phyloP scores from a whole-genome alignment of 352 stramenopile genomes.

The Globisporangium polare region DNA sequence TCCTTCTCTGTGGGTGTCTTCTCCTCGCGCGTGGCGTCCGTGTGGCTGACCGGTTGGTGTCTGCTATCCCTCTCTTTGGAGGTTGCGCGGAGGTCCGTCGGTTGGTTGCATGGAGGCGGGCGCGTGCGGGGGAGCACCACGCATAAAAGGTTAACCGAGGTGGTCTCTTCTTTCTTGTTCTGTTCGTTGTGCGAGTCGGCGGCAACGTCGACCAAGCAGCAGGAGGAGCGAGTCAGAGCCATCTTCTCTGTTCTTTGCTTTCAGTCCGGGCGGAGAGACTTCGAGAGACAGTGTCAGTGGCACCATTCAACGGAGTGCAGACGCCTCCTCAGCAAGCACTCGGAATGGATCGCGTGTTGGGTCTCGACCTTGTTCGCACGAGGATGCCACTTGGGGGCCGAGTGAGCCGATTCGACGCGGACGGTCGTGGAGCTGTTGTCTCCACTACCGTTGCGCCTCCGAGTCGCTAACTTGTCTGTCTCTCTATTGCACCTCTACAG shows the following conservation, averaged over 20 bases:
- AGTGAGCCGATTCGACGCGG: conserved; percentile 7
- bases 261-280: conserved; percentile 19
- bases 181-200: not conserved
- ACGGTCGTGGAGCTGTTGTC: not conserved
- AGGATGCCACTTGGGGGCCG: not conserved
- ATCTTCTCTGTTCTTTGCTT: conserved; percentile 34
- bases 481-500: conserved; percentile 19
- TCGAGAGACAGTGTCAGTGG: not conserved
- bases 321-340: not conserved
- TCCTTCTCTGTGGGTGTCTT: conserved; percentile 75
- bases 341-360: not conserved
- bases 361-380: not conserved
- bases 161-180: conserved; percentile 15
- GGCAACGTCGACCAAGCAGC: conserved; percentile 2
- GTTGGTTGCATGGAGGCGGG: not conserved
- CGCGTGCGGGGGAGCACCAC: conserved; percentile 24
- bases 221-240: conserved; percentile 22
- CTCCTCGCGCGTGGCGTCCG: conserved; percentile 1
- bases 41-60: not conserved
- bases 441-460: not conserved
- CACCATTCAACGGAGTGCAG: conserved; percentile 4
- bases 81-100: too few species aligned
- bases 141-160: conserved; percentile 34
- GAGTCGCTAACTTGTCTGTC: conserved; percentile 10
- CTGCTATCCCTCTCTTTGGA: not conserved